Conservation (phyloP, 768 basidiomycete species). For the Termitomyces sp. region DNA sequence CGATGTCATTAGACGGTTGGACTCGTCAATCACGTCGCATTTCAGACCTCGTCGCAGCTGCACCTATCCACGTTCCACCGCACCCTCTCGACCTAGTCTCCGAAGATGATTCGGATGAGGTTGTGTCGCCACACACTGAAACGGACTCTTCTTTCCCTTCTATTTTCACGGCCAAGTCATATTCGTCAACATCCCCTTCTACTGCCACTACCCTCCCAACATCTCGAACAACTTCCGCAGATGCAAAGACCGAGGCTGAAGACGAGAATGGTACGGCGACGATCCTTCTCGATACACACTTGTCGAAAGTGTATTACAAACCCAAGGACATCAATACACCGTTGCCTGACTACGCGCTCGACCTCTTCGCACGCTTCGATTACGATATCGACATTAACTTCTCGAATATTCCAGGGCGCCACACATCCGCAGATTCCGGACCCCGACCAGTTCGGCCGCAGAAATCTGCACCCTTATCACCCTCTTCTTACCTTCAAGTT, state of each 20-base stretch:
- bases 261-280: slow-evolving; percentile 18
- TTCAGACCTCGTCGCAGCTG: not conserved
- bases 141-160: slow-evolving; percentile 9
- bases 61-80: not conserved
- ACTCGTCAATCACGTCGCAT: slow-evolving; percentile 5
- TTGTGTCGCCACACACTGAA: slow-evolving; percentile 1
- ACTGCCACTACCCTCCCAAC: slow-evolving; percentile 3
- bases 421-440: not conserved
- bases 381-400: slow-evolving; percentile 6
- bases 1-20: slow-evolving; percentile 18
- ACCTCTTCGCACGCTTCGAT: slow-evolving; percentile 22
- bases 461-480: not conserved
- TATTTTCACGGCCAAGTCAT: slow-evolving; percentile 7
- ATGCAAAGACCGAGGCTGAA: not conserved
- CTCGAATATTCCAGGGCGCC: not conserved
- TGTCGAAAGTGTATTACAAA: slow-evolving; percentile 3
- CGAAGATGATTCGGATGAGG: slow-evolving; percentile 10
- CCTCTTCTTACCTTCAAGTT: slow-evolving; percentile 14
- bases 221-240: not conserved
- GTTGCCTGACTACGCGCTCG: slow-evolving; percentile 22
- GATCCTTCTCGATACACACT: slow-evolving; percentile 13
- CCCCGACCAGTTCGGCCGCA: not conserved
- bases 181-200: slow-evolving; percentile 9
- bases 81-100: slow-evolving; percentile 5
- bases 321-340: slow-evolving; percentile 13